Evolutionary conservation across 2,329 filamentous ascomycete species (phyloP), one percentile per base, ranked within the genome.

Genomic region (Pezizomycotina sp.): DNA sequence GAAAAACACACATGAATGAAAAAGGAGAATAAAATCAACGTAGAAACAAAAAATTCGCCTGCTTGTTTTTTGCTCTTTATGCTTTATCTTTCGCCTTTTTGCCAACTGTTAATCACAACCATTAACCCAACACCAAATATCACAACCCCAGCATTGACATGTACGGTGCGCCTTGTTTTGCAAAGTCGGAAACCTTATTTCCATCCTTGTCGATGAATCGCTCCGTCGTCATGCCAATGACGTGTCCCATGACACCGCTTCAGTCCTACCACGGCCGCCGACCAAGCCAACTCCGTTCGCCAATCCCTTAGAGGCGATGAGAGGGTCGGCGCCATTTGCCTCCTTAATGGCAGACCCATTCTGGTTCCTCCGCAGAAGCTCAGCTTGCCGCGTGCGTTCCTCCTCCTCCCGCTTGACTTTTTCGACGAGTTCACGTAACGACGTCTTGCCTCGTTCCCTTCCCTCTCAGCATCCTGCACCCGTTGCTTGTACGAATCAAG

Each of bases 41-140:
- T 9, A 16, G 6, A 22, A 15, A 13, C 36, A 38, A 29, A 39
- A 29, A 14, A 34, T 34, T 30, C 31, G 31, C 37, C 31, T 24
- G 26, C 28, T 34, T 44, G 40, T 30, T 43, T 42, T 34, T 28
- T 12, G 29, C 27, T 28, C 32, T 20, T 36, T 48, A 39, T 38
- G 38, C 25, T 36, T 55, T 54, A 65, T 53, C 59, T 60, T 42
- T 66, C 64, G 36, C 60, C 55, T 50, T 64, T 65, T 51, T 82
- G 77, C 78, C 78, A 86, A 33, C 77, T 76, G 52, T 89, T 89
- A 49, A 89, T 65, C 57, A 83, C 84, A 26, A 77, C 78, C 80
- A 89, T 89, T 47, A 89, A 56, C 9, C 80, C 77, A 61, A 89
- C 76, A 20, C 80, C 80, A 43, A 89, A 61, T 37, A 89, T 58